Conservation (phyloP, 108 stramenopile species). For the Nannochloropsis salina region DNA sequence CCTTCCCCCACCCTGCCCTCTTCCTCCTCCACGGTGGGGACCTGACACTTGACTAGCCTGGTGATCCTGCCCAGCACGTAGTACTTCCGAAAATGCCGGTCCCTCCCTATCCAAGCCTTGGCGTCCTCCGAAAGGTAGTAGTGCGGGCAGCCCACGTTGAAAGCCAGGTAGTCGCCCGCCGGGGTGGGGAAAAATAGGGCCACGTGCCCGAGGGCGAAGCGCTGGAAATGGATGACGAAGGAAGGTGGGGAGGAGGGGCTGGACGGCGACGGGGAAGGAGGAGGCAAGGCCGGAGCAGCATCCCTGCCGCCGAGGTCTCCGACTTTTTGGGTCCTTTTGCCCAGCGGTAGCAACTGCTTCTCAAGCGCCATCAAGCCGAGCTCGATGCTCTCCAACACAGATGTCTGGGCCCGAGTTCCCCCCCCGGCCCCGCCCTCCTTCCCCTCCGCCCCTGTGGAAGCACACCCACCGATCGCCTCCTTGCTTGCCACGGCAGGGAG, state of each 20-base stretch:
- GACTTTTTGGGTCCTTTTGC: not conserved
- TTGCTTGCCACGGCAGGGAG: not conserved
- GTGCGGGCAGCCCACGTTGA: constrained; percentile 47
- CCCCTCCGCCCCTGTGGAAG: not conserved
- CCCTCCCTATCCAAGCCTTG: constrained; percentile 40
- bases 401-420: not conserved
- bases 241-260: not conserved
- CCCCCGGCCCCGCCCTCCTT: not conserved
- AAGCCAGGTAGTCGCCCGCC: constrained; percentile 30
- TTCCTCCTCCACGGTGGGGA: not conserved
- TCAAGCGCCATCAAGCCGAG: not conserved
- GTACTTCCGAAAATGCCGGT: constrained; percentile 44
- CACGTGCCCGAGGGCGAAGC: not conserved
- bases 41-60: not conserved
- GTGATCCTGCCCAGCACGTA: constrained; percentile 50
- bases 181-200: constrained; percentile 26
- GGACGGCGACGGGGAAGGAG: not conserved
- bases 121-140: constrained; percentile 48
- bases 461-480: not conserved
- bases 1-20: not conserved
- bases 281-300: not conserved
- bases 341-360: not conserved
- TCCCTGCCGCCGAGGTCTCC: not conserved
- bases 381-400: constrained; percentile 12
- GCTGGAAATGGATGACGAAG: not conserved